Percentiles rank a stretch among this genome's conserved stretches.
Conservation (phyloP, 108 stramenopile genomes). For the Epipyxis sp. region DNA sequence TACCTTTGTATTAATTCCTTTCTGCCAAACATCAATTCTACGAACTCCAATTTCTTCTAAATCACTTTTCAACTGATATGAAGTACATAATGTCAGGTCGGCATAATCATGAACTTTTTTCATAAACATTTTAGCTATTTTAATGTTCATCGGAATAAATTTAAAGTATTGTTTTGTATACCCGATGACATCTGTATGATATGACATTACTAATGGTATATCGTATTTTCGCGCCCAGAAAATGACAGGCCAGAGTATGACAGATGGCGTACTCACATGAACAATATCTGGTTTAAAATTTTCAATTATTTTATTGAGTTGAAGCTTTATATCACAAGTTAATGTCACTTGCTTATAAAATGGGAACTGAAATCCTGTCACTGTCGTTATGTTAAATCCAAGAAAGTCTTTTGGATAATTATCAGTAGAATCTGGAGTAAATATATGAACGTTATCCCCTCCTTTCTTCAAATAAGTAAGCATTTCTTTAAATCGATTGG, state of each 20-base stretch:
- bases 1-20: slow-evolving; percentile 84
- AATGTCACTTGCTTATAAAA: slow-evolving; percentile 85
- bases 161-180: slow-evolving; percentile 79
- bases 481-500: slow-evolving; percentile 97
- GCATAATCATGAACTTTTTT: slow-evolving; percentile 75
- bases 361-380: slow-evolving; percentile 85
- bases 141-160: slow-evolving; percentile 73
- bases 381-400: slow-evolving; percentile 73
- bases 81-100: slow-evolving; percentile 84
- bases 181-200: slow-evolving; percentile 89
- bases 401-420: slow-evolving; percentile 66
- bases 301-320: slow-evolving; percentile 64
- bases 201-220: slow-evolving; percentile 64
- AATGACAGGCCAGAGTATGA: slow-evolving; percentile 68
- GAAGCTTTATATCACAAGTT: slow-evolving; percentile 59
- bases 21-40: slow-evolving; percentile 86
- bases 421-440: slow-evolving; percentile 75
- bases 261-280: slow-evolving; percentile 88
- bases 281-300: slow-evolving; percentile 79
- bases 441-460: slow-evolving; percentile 61
- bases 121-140: slow-evolving; percentile 67
- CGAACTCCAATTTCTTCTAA: slow-evolving; percentile 73
- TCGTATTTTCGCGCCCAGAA: slow-evolving; percentile 46
- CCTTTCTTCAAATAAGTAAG: slow-evolving; percentile 41
- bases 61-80: slow-evolving; percentile 83